Base-by-base conservation (phyloP, 768 basidiomycete genomes). In the Russula virescens region DNA sequence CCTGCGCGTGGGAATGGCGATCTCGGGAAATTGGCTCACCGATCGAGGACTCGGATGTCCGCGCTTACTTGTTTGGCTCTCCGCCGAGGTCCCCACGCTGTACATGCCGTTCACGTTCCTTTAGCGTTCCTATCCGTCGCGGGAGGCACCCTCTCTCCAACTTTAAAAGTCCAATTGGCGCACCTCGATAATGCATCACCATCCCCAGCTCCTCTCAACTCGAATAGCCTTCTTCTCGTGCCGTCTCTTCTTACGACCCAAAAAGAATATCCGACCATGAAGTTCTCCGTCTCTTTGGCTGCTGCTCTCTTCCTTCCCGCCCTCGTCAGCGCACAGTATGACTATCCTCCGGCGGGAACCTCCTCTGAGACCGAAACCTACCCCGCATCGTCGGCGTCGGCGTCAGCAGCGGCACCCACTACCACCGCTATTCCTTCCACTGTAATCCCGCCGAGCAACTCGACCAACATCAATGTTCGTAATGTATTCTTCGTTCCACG, bases 261-360 rank as follows among this genome's bases (percentile, higher is more conserved):
- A n/a, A n/a, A n/a, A n/a, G n/a, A n/a, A n/a, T n/a, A n/a, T n/a
- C n/a, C n/a, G 25, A 58, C 52, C 58, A 75, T 73, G 71, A 73
- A 76, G 71, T 75, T 76, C 67, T 63, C 69, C 58, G 52, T 68
- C 46, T 54, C 72, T 16, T 46, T 70, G 56, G 60, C 72, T 60
- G 63, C 70, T 58, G 55, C 40, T 23, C 43, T 74, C 47, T 68
- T 78, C 55, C 75, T 69, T 51, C 53, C 70, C 23, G 70, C 70
- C 58, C 65, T 78, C 23, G 77, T 69, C 43, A 71, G 69, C 53
- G 79, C 79, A 10, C 81, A 81, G 66, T 76, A 75, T 64, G 74
- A 72, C 14, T 75, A 74, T 65, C 10, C 54, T 3, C 26, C 48
- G 2, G 21, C 38, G 52, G 13, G 5, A 1, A 1, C 42, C 14